A percentile compares a stretch with the other conserved stretches of the same genome.
Evolutionary conservation across 257 asterid genomes (phyloP).

Genomic region (Anisodus acutangulus): DNA sequence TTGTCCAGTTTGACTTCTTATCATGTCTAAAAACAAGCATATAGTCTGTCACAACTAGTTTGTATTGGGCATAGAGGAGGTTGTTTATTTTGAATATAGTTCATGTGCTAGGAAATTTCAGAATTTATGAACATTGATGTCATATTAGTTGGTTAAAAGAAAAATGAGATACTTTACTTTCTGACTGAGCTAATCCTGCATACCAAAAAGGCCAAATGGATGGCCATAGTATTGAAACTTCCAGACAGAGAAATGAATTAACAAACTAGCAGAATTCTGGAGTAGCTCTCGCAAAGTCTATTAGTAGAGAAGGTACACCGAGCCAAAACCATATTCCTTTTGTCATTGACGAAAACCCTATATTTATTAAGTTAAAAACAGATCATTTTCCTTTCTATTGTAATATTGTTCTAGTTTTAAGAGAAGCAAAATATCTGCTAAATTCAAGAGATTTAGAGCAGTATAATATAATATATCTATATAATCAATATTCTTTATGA

Average conservation of each 20-base stretch:
- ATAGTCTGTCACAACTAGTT: background rate
- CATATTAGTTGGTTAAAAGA: background rate
- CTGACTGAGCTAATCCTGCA: background rate
- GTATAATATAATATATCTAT: background rate
- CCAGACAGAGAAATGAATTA: background rate
- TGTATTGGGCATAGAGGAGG: background rate
- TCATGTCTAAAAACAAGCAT: background rate
- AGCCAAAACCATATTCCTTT: background rate
- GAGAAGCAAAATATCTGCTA: background rate
- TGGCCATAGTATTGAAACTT: background rate
- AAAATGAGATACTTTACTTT: background rate
- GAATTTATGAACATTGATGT: conserved; percentile 5
- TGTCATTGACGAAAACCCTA: background rate
- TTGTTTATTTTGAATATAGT: background rate
- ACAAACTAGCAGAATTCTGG: background rate
- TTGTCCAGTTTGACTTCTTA: background rate
- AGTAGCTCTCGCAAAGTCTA: background rate
- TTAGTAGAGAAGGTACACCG: background rate
- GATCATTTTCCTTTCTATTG: background rate
- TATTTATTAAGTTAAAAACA: background rate
- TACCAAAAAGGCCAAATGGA: background rate
- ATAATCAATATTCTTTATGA: background rate
- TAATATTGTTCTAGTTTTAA: background rate
- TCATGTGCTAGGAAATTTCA: conserved; percentile 5
- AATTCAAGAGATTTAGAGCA: background rate